phyloP scores from a whole-genome alignment of 2,329 filamentous ascomycete species.

The Paraphoma chrysanthemicola region DNA sequence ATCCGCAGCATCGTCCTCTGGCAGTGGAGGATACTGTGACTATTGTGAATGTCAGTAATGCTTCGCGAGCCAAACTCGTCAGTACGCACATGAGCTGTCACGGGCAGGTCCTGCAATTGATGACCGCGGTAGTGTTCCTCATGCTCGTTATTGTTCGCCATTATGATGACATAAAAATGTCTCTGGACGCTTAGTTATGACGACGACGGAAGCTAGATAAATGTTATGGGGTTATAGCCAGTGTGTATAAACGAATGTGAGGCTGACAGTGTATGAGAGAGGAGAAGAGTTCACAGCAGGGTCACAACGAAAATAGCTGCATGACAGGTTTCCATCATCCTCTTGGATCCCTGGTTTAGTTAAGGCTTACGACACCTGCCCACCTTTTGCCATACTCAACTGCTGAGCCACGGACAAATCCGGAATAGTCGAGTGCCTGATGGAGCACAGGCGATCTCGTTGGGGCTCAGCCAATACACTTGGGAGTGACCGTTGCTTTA shows the following conservation, averaged over 20 bases:
- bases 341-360: neutral
- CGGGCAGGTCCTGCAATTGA: conserved; percentile 1
- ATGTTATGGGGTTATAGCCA: neutral
- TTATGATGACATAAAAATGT: neutral
- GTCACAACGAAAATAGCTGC: neutral
- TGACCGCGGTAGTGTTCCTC: neutral
- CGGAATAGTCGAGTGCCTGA: neutral
- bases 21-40: neutral
- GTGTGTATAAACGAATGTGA: neutral
- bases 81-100: neutral
- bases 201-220: neutral
- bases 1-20: neutral
- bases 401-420: neutral
- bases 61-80: neutral
- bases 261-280: neutral
- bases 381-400: neutral
- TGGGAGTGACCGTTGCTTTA: neutral
- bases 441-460: neutral
- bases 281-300: neutral
- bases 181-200: neutral
- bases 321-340: neutral
- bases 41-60: neutral
- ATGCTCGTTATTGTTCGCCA: neutral
- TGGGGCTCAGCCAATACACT: neutral
- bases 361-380: neutral